Base-by-base conservation (phyloP, 2,329 filamentous ascomycete genomes). In the Diaporthe vexans region DNA sequence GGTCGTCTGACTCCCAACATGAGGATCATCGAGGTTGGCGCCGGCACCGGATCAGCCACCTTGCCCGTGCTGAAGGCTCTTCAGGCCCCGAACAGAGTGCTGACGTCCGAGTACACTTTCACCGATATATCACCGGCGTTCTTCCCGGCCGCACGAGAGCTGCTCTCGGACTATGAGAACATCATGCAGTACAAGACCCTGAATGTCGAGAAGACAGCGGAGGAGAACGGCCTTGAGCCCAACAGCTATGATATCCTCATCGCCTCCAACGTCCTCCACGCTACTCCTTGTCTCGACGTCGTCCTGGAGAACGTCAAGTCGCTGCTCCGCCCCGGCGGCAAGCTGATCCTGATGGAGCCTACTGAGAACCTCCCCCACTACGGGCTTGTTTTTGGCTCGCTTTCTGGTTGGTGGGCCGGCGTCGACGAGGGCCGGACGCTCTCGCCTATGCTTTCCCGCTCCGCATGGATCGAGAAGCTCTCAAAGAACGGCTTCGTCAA, bases 41-140 rank as follows among this genome's bases (percentile, higher is more conserved):
- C 59, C n/a, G 51, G 65, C 13, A 54, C 56, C 7, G 65, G 72
- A 9, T 56, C 33, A 11, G 56, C 48, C 15, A 63, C 63, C 5
- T 19, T 21, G 35, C 10, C 26, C 17, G 37, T 68, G 3, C 52
- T 73, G 29, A 29, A 68, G 8, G 71, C 59, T 5, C 43, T 73
- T 13, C 58, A 54, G 19, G 59, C 71, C 29, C 43, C 48, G 29
- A 51, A 65, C 43, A 35, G 37, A 21, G 59, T 35, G 15, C 21
- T 29, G 4, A 58, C 48, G 56, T 48, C 70, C 29, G 46, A 33
- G 11, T 87, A 86, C 75, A 84, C 82, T 0, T 86, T 80, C 76
- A 86, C 86, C 0, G 85, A 87, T 70, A 81, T 85, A 17, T 82
- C 82, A 1, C 65, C 80, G 11, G 81, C 79, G 19, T 84, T 84